Base-by-base conservation (phyloP, 83 land plant species). In the Larix sibirica region DNA sequence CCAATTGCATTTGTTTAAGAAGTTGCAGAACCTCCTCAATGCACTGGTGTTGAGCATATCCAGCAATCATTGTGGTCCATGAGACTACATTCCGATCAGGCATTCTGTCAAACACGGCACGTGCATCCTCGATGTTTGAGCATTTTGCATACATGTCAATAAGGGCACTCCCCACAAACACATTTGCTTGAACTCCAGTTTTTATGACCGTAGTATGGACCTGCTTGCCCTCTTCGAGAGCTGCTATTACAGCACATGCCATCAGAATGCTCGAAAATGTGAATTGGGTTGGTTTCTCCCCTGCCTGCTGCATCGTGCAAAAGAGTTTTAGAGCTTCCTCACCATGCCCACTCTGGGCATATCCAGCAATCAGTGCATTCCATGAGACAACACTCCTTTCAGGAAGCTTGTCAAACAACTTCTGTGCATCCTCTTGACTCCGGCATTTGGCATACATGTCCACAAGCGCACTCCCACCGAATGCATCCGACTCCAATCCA, bases 361-460 rank as follows among this genome's bases (percentile, higher is more conserved):
- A 86, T 28, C 92, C 90, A 20, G 89, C 89, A 77, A 87, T 79
- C 92, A 92, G 82, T 12, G 92, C 88, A 81, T 92, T 90, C 95
- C 95, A 92, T 4, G 95, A 86, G 71, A 92, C 91, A 20, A 63
- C 87, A 78, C 78, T 88, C 58, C 59, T 87, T 63, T 90, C 88
- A 3, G 79, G 78, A 89, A 92, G 86, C 36, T 12, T 26, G 42
- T 88, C 85, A 42, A 92, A 90, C 61, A 92, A 65, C 38, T 8
- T 4, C 10, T 62, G 62, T 0, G 95, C 90, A 61, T 92, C 95
- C 58, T 78, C 74, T 21, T 90, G 59, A 60, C 80, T 78, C 42
- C 79, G 23, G 75, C 91, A 90, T 81, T 92, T 92, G 4, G 90
- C 89, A 70, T 92, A 92, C 17, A 92, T 89, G 84, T 92, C 93